A percentile compares a stretch with the other conserved stretches of the same genome.
These are phyloP conservation scores for Smittium culicis DNA, from an alignment of 371 early-diverging fungal genomes.

Conservation along the genomic window DNA sequence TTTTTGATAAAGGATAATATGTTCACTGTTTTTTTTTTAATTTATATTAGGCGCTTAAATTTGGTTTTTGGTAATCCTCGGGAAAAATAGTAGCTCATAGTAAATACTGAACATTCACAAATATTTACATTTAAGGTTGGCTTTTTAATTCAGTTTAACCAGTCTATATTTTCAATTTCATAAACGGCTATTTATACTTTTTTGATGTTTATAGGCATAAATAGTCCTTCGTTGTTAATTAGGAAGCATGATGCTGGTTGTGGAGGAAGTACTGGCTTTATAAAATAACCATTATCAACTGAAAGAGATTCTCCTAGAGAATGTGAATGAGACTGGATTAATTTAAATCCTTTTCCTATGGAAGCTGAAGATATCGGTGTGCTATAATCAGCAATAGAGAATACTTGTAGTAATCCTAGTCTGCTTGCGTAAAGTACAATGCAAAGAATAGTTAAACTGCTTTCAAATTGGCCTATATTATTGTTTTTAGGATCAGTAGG, in stretches of 20 bases:
- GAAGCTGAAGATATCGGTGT: neutral
- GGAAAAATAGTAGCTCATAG: no score
- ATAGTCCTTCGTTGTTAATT: neutral
- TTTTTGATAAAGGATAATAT: no score
- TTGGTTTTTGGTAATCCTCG: no score
- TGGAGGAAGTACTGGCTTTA: neutral
- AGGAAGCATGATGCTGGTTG: conserved; percentile 6
- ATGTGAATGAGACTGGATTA: conserved; percentile 5
- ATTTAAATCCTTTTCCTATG: conserved; percentile 8
- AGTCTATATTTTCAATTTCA: no score
- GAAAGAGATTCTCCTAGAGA: conserved; percentile 8
- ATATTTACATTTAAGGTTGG: no score
- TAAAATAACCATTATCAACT: neutral
- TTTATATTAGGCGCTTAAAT: no score
- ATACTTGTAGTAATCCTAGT: conserved; percentile 5
- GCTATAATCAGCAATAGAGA: conserved; percentile 4
- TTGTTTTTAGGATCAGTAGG: neutral
- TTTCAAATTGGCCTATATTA: no score
- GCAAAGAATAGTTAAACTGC: conserved; percentile 2
- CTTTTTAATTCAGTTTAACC: no score
- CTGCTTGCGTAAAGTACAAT: conserved; percentile 7
- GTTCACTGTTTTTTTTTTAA: no score
- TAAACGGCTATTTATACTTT: no score
- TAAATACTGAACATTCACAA: no score
- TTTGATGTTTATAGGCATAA: no score